phyloP scores from a whole-genome alignment of 345 rosid species.

The Pseudoturritis turrita region DNA sequence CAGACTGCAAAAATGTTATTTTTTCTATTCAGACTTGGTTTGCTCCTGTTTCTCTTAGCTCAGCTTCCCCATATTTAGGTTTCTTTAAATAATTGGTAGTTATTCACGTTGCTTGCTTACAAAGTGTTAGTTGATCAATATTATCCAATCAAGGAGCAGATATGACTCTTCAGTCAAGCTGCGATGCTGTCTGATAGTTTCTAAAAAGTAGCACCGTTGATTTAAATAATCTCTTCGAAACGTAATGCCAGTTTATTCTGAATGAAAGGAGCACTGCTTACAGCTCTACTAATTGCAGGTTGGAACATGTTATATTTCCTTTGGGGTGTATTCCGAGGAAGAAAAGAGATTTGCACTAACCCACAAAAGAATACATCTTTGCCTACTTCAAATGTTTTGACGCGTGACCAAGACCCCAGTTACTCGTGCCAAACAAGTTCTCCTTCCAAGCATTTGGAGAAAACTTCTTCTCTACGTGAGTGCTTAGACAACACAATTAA shows the following conservation, averaged over 20 bases:
- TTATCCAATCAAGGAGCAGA: neutral
- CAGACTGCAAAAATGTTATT: neutral
- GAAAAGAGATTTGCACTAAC: conserved; percentile 36
- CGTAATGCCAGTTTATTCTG: neutral
- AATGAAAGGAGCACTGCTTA: conserved; percentile 14
- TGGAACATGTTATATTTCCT: conserved; percentile 88
- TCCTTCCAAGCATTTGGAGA: conserved; percentile 34
- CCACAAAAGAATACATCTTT: conserved; percentile 34
- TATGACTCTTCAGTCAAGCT: neutral
- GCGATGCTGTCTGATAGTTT: conserved; percentile 4
- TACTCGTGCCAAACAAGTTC: conserved; percentile 27
- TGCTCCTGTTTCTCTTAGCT: neutral
- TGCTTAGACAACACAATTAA: conserved; percentile 22
- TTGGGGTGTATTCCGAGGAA: conserved; percentile 93
- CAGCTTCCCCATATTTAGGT: neutral
- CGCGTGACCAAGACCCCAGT: conserved; percentile 20
- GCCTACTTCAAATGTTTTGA: conserved; percentile 28
- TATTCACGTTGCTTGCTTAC: too few species aligned
- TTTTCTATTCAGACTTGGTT: neutral
- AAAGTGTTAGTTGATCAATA: neutral
- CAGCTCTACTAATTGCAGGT: conserved; percentile 41
- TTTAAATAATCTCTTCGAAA: neutral
- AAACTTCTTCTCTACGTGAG: conserved; percentile 32
- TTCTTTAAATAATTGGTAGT: neutral
- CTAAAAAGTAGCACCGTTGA: conserved; percentile 1